Evolutionary conservation across 2,329 filamentous ascomycete genomes (phyloP).

Genomic region (Nigrospora sphaerica): DNA sequence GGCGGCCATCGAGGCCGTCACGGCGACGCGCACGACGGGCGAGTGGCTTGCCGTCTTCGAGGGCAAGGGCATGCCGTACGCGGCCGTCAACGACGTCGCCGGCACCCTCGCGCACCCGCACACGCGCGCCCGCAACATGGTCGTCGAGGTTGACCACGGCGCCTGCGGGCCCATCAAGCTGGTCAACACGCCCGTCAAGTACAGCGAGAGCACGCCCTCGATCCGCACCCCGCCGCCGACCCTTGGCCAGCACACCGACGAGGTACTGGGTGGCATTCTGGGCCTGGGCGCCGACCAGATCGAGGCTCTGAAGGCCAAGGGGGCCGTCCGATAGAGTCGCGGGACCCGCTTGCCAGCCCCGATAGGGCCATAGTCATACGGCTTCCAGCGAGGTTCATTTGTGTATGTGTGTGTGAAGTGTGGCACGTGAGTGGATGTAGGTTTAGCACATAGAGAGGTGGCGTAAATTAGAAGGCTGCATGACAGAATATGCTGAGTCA

Average conservation of each 20-base stretch:
- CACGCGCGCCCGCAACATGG: slow-evolving; percentile 80
- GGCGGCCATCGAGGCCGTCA: slow-evolving; percentile 67
- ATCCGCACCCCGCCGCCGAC: slow-evolving; percentile 75
- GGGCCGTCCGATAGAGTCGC: slow-evolving; percentile 49
- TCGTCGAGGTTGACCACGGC: slow-evolving; percentile 77
- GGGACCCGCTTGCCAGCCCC: neutral
- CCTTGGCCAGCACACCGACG: slow-evolving; percentile 79
- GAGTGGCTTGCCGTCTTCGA: slow-evolving; percentile 86
- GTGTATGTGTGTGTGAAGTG: too few species aligned
- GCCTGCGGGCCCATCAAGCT: slow-evolving; percentile 80
- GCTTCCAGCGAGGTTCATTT: too few species aligned
- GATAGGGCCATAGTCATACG: too few species aligned
- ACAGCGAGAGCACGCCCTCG: slow-evolving; percentile 71
- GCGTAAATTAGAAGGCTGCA: too few species aligned
- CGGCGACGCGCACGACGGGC: slow-evolving; percentile 68
- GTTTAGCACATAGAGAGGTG: too few species aligned
- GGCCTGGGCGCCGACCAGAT: slow-evolving; percentile 55
- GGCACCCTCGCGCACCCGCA: slow-evolving; percentile 78
- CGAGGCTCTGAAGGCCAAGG: slow-evolving; percentile 52
- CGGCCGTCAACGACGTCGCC: slow-evolving; percentile 90
- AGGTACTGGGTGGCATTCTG: slow-evolving; percentile 60
- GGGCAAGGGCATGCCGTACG: slow-evolving; percentile 89
- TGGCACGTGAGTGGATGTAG: too few species aligned
- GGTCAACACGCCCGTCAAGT: slow-evolving; percentile 92
- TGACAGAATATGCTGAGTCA: too few species aligned